Evolutionary conservation across 2,329 filamentous ascomycete species (phyloP), one percentile per base, ranked within the genome.

Genomic region (Dactylellina haptotyla): DNA sequence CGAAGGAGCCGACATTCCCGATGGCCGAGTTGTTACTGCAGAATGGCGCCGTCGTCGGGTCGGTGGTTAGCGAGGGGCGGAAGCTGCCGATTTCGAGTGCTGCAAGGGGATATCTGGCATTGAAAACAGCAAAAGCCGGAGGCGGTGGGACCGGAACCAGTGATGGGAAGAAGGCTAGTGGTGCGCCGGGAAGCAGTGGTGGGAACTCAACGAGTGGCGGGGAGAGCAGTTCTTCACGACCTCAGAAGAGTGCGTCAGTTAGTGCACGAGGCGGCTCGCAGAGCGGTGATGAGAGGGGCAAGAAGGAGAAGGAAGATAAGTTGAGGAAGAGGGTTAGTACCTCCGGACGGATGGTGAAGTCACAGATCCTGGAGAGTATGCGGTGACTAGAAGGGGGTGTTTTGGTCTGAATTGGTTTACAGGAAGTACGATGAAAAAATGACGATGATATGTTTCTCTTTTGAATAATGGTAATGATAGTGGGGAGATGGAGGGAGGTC

Each of bases 21-120:
- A 85, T 98, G 43, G 95, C 95, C 12, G 95, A 99, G 80, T 83
- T 99, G 70, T 85, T 99, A 12, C 84, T 96, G 12, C 96, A 98
- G 78, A 98, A 99, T 79, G 95, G 95, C 14, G 93, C 93, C 2
- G 90, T 97, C 75, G 90, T 98, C 32, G 83, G 87, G 1, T 23
- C 41, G 10, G 84, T 90, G 18, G 39, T 58, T 41, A 28, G 25
- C 4, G 45, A 43, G 5, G 48, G 57, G 72, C 91, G 93, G 0
- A 90, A 92, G 0, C 93, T 98, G 76, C 92, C 93, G 0, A 85
- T 99, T 9, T 93, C 92, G 72, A 84, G 87, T 8, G 89, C 89
- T 50, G 94, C 95, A 1, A 89, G 91, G 78, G 81, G 90, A 32
- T 99, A 97, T 78, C 84, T 98, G 51, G 93, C 96, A 76, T 88